Evolutionary conservation across 495 filamentous ascomycete genomes (phyloP).

Genomic region (Cladorrhinum samala): DNA sequence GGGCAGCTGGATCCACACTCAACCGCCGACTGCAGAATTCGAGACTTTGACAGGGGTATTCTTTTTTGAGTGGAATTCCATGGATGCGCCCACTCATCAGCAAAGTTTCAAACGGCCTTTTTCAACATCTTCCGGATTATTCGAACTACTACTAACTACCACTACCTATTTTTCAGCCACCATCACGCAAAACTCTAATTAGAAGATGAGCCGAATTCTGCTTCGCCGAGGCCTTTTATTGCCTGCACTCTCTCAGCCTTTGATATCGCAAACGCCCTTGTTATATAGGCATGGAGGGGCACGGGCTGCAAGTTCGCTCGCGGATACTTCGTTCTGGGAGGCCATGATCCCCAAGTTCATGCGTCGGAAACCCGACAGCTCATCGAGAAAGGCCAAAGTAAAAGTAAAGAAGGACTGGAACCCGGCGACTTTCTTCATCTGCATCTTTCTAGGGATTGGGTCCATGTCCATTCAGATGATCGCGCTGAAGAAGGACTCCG

Average conservation of each 20-base stretch:
- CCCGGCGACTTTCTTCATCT: conserved; percentile 86
- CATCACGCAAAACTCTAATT: not conserved
- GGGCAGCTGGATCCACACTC: not conserved
- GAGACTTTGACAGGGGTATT: not conserved
- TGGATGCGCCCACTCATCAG: too few species aligned
- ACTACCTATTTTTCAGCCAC: too few species aligned
- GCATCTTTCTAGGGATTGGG: conserved; percentile 85
- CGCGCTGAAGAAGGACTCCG: conserved; percentile 65
- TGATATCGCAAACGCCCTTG: not conserved
- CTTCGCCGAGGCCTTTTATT: conserved; percentile 3
- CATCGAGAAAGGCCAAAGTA: conserved; percentile 13
- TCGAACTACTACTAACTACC: not conserved
- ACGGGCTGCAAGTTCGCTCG: conserved; percentile 22
- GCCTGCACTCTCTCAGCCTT: conserved; percentile 3
- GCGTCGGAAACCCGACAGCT: conserved; percentile 14
- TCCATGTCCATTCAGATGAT: conserved; percentile 93
- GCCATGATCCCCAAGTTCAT: conserved; percentile 55
- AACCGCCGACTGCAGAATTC: not conserved
- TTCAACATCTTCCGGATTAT: not conserved
- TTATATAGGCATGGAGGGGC: not conserved
- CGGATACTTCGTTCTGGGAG: conserved; percentile 63
- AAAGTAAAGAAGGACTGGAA: conserved; percentile 70
- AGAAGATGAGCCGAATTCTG: conserved; percentile 12
- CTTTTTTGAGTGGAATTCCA: too few species aligned
- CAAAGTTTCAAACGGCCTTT: not conserved